phyloP scores from a whole-genome alignment of 2,329 filamentous ascomycete species.

The Calonectria honghensis region DNA sequence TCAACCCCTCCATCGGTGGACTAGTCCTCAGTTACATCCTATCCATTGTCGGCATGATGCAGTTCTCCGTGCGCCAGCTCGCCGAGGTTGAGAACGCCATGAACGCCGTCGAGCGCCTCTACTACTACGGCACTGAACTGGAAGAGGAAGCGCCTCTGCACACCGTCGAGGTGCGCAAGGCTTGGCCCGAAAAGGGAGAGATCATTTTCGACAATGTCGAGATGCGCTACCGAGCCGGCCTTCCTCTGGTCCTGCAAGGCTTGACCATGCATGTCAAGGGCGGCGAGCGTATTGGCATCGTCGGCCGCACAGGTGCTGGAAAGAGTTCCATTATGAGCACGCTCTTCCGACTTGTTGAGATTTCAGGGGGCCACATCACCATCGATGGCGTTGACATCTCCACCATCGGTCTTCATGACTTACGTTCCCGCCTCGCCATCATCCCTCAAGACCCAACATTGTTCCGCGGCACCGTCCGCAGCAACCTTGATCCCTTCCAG shows the following conservation, averaged over 20 bases:
- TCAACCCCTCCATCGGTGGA: conserved; percentile 89
- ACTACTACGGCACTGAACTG: conserved; percentile 90
- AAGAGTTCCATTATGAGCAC: conserved; percentile 91
- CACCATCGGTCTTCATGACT: conserved; percentile 83
- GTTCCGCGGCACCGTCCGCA: conserved; percentile 86
- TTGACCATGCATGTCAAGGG: conserved; percentile 83
- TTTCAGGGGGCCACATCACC: conserved; percentile 76
- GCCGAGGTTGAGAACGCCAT: conserved; percentile 98
- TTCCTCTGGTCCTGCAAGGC: conserved; percentile 84
- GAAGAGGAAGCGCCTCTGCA: conserved; percentile 93
- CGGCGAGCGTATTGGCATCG: conserved; percentile 87
- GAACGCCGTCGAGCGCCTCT: conserved; percentile 94
- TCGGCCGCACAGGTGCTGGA: conserved; percentile 87
- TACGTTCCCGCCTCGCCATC: conserved; percentile 85
- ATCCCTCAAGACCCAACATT: conserved; percentile 91
- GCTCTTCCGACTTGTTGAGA: conserved; percentile 84
- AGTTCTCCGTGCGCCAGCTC: conserved; percentile 94
- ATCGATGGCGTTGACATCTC: conserved; percentile 83
- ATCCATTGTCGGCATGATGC: conserved; percentile 94
- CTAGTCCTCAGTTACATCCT: conserved; percentile 95
- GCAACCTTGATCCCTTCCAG: conserved; percentile 87
- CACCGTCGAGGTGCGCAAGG: conserved; percentile 80
- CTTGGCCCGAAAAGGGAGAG: conserved; percentile 92
- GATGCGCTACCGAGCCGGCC: conserved; percentile 84
- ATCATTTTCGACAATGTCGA: conserved; percentile 84